These are phyloP conservation scores for Boletus eberwhitei DNA, from an alignment of 768 basidiomycete species.

Conservation along the genomic window DNA sequence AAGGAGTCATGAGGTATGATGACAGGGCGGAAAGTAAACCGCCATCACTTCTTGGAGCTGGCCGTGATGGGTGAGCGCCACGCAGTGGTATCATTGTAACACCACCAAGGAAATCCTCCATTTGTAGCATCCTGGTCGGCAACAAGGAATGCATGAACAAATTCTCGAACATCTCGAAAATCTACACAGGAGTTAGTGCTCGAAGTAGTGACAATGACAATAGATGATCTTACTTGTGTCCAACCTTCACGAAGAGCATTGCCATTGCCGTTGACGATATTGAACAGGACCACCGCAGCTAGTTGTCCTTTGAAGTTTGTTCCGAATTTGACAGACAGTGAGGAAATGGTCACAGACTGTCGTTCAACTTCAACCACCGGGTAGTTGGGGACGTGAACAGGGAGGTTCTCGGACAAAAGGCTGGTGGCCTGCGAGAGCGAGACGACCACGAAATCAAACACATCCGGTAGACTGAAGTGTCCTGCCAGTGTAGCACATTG, in stretches of 20 bases:
- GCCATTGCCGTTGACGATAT: slow-evolving; percentile 95
- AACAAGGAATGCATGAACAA: slow-evolving; percentile 92
- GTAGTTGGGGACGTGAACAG: slow-evolving; percentile 73
- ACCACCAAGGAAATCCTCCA: slow-evolving; percentile 98
- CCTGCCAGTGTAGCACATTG: slow-evolving; percentile 94
- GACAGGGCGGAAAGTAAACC: slow-evolving; percentile 92
- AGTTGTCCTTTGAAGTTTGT: slow-evolving; percentile 94
- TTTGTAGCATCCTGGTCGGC: slow-evolving; percentile 87
- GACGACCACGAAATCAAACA: slow-evolving; percentile 94
- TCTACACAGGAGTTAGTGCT: slow-evolving; percentile 42
- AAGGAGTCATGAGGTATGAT: slow-evolving; percentile 95
- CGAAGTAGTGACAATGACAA: background rate
- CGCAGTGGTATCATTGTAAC: slow-evolving; percentile 88
- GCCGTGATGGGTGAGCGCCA: slow-evolving; percentile 62
- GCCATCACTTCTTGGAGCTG: slow-evolving; percentile 71
- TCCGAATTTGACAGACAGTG: slow-evolving; percentile 89
- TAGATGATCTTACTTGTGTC: slow-evolving; percentile 61
- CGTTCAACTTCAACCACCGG: slow-evolving; percentile 89
- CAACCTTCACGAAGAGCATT: slow-evolving; percentile 93
- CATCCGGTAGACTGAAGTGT: slow-evolving; percentile 85
- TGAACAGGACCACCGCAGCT: slow-evolving; percentile 95
- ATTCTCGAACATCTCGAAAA: slow-evolving; percentile 98
- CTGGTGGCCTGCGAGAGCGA: slow-evolving; percentile 92
- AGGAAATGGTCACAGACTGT: slow-evolving; percentile 86
- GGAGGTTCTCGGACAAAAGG: slow-evolving; percentile 70